Evolutionary conservation across 2,329 filamentous ascomycete species (phyloP), one percentile per base, ranked within the genome.

Genomic region (Scolecobasidium constrictum): DNA sequence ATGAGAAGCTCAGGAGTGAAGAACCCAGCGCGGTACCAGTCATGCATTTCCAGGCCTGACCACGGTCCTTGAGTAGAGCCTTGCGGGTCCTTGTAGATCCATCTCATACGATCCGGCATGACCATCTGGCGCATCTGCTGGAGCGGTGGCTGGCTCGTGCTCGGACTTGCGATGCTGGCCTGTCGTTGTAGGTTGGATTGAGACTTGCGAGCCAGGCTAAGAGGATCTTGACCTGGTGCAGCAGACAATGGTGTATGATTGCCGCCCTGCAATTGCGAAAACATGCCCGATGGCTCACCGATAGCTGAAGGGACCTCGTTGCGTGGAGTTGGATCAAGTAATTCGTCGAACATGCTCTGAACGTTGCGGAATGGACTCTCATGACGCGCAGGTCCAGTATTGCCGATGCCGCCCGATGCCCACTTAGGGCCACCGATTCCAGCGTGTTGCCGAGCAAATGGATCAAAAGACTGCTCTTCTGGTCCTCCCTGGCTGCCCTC

Each of bases 11-110:
- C 90, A 0, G 90, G 81, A 0, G 86, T 94, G 64, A 98, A 98
- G 66, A 96, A 98, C 36, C 90, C 88, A 28, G 88, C 90, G 61
- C 96, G 96, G 66, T 96, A 98, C 92, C 92, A 98, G 54, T 98
- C 93, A 52, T 98, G 93, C 92, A 98, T 98, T 63, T 98, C 92
- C 39, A 98, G 68, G 1, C 92, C 92, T 31, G 87, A 95, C 65
- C 92, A 98, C 0, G 92, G 92, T 0, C 92, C 92, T 58, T 98
- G 92, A 4, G 86, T 81, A 48, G 86, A 83, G 17, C 87, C 87
- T 57, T 94, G 86, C 4, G 92, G 92, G 58, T 98, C 92, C 41
- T 93, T 80, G 58, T 98, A 98, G 15, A 95, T 90, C 92, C 92
- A 98, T 53, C 90, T 76, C 87, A 98, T 98, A 12, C 93, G 76